Conservation (phyloP, 2,329 filamentous ascomycete genomes). For the Fusarium sp. region DNA sequence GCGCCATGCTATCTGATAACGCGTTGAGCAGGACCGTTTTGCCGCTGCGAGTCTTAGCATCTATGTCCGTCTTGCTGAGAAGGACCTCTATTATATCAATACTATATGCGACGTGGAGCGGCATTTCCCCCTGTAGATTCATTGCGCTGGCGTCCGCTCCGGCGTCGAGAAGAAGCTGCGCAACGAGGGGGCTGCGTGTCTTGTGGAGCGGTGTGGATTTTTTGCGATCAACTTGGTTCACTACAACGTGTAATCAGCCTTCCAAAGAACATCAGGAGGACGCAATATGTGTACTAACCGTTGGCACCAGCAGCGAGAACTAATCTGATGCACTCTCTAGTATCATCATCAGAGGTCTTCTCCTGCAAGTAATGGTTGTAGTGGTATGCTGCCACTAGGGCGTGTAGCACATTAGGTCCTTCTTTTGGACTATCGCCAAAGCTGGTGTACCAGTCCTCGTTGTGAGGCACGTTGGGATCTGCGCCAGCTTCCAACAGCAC, state of each 20-base stretch:
- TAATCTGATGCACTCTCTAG: not conserved
- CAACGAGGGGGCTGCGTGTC: not conserved
- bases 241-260: not conserved
- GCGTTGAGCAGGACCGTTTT: not conserved
- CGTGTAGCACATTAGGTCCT: not conserved
- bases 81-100: not conserved
- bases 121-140: not conserved
- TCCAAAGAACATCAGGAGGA: not conserved
- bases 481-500: not conserved
- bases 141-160: not conserved
- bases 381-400: not conserved
- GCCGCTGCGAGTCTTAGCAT: not conserved
- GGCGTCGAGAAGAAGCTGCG: not conserved
- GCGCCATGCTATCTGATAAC: not conserved
- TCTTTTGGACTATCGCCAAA: not conserved
- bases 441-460: not conserved
- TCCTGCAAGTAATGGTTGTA: not conserved
- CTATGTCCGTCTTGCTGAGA: not conserved
- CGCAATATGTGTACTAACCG: not conserved
- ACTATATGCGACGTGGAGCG: not conserved
- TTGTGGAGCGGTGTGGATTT: not conserved
- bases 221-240: not conserved
- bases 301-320: not conserved
- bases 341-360: not conserved
- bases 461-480: not conserved